These are phyloP conservation scores for Plasmopara muralis DNA, from an alignment of 352 stramenopile species.

Conservation along the genomic window DNA sequence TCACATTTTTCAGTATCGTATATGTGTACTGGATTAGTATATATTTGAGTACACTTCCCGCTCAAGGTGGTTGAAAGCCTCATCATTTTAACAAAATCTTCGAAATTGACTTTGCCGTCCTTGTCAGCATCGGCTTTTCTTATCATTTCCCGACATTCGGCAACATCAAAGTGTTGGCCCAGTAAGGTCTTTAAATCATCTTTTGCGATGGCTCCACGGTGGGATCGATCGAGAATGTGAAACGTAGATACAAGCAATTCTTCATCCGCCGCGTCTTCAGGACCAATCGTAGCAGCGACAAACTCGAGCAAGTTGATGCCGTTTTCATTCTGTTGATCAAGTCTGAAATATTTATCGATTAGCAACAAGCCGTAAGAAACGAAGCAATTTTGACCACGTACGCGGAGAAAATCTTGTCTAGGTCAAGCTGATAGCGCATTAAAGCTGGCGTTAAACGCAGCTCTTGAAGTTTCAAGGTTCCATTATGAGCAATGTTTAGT, in stretches of 20 bases:
- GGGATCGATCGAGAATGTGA: conserved; percentile 53
- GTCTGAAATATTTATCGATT: conserved; percentile 16
- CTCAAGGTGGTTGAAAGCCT: conserved; percentile 19
- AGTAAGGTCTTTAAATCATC: conserved; percentile 47
- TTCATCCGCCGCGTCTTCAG: conserved; percentile 52
- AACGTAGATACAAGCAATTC: conserved; percentile 50
- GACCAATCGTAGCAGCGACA: conserved; percentile 58
- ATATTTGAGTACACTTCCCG: conserved; percentile 1
- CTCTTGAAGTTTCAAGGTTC: conserved; percentile 62
- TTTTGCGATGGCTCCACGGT: conserved; percentile 49
- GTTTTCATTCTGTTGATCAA: conserved; percentile 69
- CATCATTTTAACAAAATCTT: conserved; percentile 70
- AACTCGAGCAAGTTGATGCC: conserved; percentile 77
- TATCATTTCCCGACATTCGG: conserved; percentile 60
- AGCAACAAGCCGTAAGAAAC: not conserved
- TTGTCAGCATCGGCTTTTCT: conserved; percentile 50
- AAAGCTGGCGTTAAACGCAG: conserved; percentile 39
- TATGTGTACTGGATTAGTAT: not conserved
- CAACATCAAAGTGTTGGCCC: conserved; percentile 51
- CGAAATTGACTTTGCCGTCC: conserved; percentile 62
- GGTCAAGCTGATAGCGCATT: conserved; percentile 56
- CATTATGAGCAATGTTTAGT: conserved; percentile 71
- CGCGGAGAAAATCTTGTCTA: conserved; percentile 55
- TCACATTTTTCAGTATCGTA: not conserved
- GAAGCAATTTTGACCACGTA: conserved; percentile 16